Percentiles rank a stretch among this genome's conserved stretches.
Evolutionary conservation across 495 filamentous ascomycete genomes (phyloP).

Genomic region (Penicillium odoratum): DNA sequence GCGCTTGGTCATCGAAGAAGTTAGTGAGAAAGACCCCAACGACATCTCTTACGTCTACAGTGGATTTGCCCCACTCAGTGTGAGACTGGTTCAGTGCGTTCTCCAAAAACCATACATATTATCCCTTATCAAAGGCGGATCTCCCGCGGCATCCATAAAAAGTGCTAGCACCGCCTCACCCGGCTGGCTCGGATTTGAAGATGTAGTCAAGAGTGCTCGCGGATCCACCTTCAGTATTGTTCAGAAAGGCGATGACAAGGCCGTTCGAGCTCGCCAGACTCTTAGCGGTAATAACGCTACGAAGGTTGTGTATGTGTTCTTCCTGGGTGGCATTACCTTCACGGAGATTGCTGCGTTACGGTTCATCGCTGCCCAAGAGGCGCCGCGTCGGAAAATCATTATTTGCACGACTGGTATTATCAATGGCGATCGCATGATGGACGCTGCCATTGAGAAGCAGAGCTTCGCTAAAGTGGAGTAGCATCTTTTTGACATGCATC

Average conservation of each 20-base stretch:
- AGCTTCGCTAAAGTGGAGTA: conserved; percentile 52
- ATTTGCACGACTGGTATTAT: conserved; percentile 92
- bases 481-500: not conserved
- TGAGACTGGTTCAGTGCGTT: conserved; percentile 93
- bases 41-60: conserved; percentile 98
- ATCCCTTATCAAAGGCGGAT: conserved; percentile 61
- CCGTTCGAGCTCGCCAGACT: conserved; percentile 82
- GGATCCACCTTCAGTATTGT: conserved; percentile 89
- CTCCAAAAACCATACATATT: conserved; percentile 84
- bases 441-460: conserved; percentile 74
- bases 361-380: conserved; percentile 85
- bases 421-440: conserved; percentile 87
- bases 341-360: conserved; percentile 94
- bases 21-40: conserved; percentile 93
- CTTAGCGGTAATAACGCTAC: conserved; percentile 63
- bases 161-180: conserved; percentile 61
- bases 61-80: conserved; percentile 90
- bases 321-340: conserved; percentile 90
- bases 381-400: conserved; percentile 78
- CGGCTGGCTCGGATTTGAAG: conserved; percentile 90
- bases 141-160: conserved; percentile 46
- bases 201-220: conserved; percentile 77
- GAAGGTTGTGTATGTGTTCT: conserved; percentile 90
- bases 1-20: conserved; percentile 90
- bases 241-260: conserved; percentile 93